Conservation (phyloP, 805 yeast species). For the Metschnikowia lachancei region DNA sequence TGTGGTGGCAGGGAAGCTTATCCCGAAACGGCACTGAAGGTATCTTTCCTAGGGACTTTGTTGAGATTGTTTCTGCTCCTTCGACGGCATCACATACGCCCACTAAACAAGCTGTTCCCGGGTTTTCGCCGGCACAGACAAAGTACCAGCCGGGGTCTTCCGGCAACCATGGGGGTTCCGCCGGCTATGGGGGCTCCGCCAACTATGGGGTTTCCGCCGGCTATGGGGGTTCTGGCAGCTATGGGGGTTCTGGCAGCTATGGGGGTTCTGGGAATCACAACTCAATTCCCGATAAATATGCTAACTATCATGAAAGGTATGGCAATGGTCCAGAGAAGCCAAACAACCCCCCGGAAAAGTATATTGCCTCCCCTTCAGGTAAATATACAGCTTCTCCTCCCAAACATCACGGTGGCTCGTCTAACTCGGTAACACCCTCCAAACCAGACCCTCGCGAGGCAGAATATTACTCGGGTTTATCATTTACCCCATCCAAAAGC, state of each 20-base stretch:
- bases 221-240: no score
- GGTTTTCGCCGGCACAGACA: slow-evolving; percentile 2
- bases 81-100: slow-evolving; percentile 14
- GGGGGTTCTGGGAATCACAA: no score
- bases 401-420: neutral
- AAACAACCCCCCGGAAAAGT: neutral
- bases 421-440: slow-evolving; percentile 13
- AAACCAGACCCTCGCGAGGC: slow-evolving; percentile 10
- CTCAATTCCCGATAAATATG: no score
- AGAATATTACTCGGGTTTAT: neutral
- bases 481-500: slow-evolving; percentile 4
- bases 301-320: no score
- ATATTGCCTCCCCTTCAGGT: neutral
- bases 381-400: slow-evolving; percentile 1
- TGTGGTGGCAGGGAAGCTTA: slow-evolving; percentile 87
- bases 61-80: slow-evolving; percentile 45
- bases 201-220: no score
- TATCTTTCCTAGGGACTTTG: slow-evolving; percentile 84
- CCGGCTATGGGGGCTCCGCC: no score
- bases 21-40: slow-evolving; percentile 81
- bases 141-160: slow-evolving; percentile 1
- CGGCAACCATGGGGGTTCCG: no score
- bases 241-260: no score
- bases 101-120: slow-evolving; percentile 5
- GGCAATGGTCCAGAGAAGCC: neutral